phyloP scores from a whole-genome alignment of 2,329 filamentous ascomycete genomes.

The Microcera coccophila region DNA sequence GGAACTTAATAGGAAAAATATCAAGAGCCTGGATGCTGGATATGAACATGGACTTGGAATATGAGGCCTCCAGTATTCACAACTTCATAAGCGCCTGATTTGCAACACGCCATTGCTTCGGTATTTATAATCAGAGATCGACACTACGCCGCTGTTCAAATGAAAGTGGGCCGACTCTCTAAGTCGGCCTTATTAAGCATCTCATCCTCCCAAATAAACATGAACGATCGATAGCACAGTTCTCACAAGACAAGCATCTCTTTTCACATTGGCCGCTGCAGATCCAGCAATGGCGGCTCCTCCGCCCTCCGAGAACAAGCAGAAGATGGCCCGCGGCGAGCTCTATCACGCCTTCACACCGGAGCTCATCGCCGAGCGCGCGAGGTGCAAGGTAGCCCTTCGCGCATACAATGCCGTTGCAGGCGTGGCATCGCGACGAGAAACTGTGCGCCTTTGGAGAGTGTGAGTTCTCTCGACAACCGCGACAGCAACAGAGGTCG shows the following conservation, averaged over 20 bases:
- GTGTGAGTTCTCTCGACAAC: constrained; percentile 52
- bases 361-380: constrained; percentile 59
- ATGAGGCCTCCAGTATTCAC: no score
- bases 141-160: no score
- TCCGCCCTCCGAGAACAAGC: not conserved
- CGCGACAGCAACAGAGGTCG: not conserved
- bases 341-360: constrained; percentile 72
- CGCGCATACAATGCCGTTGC: constrained; percentile 60
- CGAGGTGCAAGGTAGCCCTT: constrained; percentile 59
- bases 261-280: not conserved
- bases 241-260: not conserved
- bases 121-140: no score
- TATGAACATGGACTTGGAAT: no score
- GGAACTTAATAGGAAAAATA: no score
- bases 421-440: constrained; percentile 54
- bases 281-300: not conserved
- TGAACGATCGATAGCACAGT: no score
- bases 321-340: constrained; percentile 61
- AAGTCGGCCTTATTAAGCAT: no score
- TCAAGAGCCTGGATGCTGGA: no score
- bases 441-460: constrained; percentile 64
- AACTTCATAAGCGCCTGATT: no score
- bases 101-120: no score
- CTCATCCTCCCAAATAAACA: no score
- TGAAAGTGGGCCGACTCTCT: no score